Evolutionary conservation across 2,329 filamentous ascomycete genomes (phyloP), one percentile per base, ranked within the genome.

Genomic region (Scopulariopsis brevicaulis): DNA sequence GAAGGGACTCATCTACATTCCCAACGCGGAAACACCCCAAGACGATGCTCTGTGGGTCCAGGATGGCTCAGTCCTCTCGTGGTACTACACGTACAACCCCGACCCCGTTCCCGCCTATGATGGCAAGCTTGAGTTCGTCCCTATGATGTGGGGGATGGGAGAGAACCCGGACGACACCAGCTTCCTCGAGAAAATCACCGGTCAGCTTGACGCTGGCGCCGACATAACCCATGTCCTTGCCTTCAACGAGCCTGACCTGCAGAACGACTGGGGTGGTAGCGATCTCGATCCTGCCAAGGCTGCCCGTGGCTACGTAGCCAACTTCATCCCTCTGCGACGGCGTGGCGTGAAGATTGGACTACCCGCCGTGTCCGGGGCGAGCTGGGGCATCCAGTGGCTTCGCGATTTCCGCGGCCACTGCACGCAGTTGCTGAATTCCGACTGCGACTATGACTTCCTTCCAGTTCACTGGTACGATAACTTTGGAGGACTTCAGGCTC

Each of bases 221-320:
- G 84, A 85, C 61, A 82, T 91, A 65, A 78, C 74, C 14, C 81
- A 89, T 64, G 81, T 90, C 2, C 74, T 93, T 20, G 79, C 76
- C 28, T 92, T 91, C 75, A 93, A 94, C 70, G 89, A 94, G 67
- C 89, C 89, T 0, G 87, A 93, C 65, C 69, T 73, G 3, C 62
- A 65, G 1, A 64, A 66, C 1, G 77, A 74, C 8, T 77, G 74
- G 8, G 86, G 86, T 43, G 89, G 88, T 4, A 85, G 81, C 61
- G 73, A 81, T 62, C 72, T 92, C 25, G 67, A 74, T 1, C 82
- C 87, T 0, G 67, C 73, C 11, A 68, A 71, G 1, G 89, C 88
- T 0, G 89, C 88, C 1, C 69, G 77, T 56, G 77, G 83, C 10
- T 94, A 88, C 87, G 82, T 86, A 37, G 74, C 76, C 50, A 83